phyloP scores from a whole-genome alignment of 805 yeast genomes.

The Ogataea corticis region DNA sequence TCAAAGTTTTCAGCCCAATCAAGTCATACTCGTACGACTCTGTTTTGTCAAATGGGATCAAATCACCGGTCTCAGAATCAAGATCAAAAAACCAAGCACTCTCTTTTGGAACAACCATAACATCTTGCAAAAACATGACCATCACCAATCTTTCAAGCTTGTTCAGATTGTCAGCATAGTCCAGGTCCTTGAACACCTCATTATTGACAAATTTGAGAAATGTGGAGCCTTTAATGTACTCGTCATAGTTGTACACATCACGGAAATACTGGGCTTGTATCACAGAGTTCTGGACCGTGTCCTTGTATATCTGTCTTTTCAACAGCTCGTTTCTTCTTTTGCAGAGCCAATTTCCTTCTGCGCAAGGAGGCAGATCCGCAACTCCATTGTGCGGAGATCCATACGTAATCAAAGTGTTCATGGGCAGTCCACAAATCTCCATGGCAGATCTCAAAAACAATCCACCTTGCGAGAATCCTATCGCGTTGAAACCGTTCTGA shows the following conservation, averaged over 20 bases:
- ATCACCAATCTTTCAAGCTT: slow-evolving; percentile 55
- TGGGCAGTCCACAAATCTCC: slow-evolving; percentile 53
- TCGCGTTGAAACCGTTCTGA: slow-evolving; percentile 60
- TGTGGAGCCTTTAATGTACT: slow-evolving; percentile 54
- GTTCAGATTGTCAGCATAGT: slow-evolving; percentile 45
- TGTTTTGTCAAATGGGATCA: slow-evolving; percentile 50
- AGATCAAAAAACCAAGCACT: slow-evolving; percentile 66
- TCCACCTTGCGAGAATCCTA: slow-evolving; percentile 87
- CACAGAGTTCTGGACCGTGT: slow-evolving; percentile 53
- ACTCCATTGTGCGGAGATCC: slow-evolving; percentile 85
- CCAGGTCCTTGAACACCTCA: slow-evolving; percentile 41
- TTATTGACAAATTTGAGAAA: slow-evolving; percentile 70
- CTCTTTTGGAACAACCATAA: slow-evolving; percentile 71
- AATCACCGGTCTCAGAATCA: slow-evolving; percentile 42
- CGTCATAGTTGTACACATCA: slow-evolving; percentile 49
- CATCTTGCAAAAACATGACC: slow-evolving; percentile 59
- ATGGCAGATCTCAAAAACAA: slow-evolving; percentile 68
- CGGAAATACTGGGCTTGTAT: slow-evolving; percentile 79
- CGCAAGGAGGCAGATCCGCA: slow-evolving; percentile 64
- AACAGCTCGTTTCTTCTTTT: slow-evolving; percentile 51
- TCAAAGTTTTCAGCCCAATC: slow-evolving; percentile 57
- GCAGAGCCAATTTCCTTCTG: slow-evolving; percentile 58
- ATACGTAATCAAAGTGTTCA: slow-evolving; percentile 62
- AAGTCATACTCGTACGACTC: slow-evolving; percentile 51
- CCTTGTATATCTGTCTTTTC: slow-evolving; percentile 60